Conservation (phyloP, 108 stramenopile genomes). For the Cyclotella baltica region DNA sequence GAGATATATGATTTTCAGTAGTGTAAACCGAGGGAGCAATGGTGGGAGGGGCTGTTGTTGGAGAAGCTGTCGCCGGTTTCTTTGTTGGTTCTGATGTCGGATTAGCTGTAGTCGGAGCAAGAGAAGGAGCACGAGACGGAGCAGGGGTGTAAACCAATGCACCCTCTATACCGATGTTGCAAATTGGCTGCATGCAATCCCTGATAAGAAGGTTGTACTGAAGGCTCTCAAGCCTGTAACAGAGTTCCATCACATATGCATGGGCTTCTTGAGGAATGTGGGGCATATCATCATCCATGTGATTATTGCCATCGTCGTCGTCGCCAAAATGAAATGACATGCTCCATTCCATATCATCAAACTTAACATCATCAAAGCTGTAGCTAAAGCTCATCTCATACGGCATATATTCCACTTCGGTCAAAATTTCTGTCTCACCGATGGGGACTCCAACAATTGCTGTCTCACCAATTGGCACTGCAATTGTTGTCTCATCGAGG, state of each 20-base stretch:
- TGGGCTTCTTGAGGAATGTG: not conserved
- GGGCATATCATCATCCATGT: not conserved
- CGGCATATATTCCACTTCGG: no score
- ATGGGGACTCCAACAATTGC: no score
- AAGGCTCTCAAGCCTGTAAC: slow-evolving; percentile 25
- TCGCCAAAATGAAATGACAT: slow-evolving; percentile 26
- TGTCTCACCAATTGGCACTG: no score
- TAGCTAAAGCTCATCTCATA: slow-evolving; percentile 24
- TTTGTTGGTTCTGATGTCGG: no score
- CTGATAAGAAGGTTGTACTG: not conserved
- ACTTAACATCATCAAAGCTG: not conserved
- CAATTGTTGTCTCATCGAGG: no score
- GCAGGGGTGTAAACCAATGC: slow-evolving; percentile 2
- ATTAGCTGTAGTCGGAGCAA: no score
- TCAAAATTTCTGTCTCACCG: no score
- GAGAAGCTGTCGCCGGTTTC: no score
- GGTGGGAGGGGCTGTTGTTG: no score
- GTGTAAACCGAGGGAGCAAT: no score
- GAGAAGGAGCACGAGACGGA: not conserved
- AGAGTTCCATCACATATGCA: slow-evolving; percentile 36
- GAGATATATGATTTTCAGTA: no score
- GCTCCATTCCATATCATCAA: slow-evolving; percentile 14
- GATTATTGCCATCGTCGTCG: not conserved
- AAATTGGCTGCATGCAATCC: slow-evolving; percentile 33
- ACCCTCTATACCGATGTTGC: slow-evolving; percentile 33